Conservation (phyloP, 2,329 filamentous ascomycete genomes). For the Monosporascus sp. region DNA sequence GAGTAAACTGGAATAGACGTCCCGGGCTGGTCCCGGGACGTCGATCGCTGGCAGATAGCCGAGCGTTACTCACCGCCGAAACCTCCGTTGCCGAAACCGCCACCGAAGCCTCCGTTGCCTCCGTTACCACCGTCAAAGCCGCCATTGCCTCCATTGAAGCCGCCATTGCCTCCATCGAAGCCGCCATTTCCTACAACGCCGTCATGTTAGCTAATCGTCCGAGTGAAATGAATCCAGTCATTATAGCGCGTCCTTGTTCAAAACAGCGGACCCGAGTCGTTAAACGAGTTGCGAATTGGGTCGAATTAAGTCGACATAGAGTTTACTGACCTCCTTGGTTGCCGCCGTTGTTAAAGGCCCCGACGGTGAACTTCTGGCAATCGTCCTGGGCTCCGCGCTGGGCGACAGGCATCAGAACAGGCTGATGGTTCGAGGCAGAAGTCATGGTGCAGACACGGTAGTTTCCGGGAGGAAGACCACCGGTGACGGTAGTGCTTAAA, state of each 20-base stretch:
- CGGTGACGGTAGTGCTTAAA: constrained; percentile 47
- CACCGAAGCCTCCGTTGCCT: neutral
- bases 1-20: neutral
- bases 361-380: constrained; percentile 54
- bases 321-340: constrained; percentile 1
- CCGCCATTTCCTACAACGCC: neutral
- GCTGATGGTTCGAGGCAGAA: constrained; percentile 60
- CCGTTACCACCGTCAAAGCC: neutral
- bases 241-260: neutral
- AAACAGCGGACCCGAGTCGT: neutral
- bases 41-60: neutral
- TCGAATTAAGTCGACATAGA: neutral
- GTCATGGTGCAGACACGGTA: constrained; percentile 64
- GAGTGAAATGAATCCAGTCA: neutral
- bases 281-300: neutral
- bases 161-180: neutral
- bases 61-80: neutral
- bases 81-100: neutral
- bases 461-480: constrained; percentile 56
- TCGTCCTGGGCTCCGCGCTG: constrained; percentile 64
- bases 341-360: constrained; percentile 16
- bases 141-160: neutral
- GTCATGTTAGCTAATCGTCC: neutral
- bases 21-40: neutral
- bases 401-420: constrained; percentile 60